These are phyloP conservation scores for Clathrus columnatus DNA, from an alignment of 768 basidiomycete genomes.

Conservation along the genomic window DNA sequence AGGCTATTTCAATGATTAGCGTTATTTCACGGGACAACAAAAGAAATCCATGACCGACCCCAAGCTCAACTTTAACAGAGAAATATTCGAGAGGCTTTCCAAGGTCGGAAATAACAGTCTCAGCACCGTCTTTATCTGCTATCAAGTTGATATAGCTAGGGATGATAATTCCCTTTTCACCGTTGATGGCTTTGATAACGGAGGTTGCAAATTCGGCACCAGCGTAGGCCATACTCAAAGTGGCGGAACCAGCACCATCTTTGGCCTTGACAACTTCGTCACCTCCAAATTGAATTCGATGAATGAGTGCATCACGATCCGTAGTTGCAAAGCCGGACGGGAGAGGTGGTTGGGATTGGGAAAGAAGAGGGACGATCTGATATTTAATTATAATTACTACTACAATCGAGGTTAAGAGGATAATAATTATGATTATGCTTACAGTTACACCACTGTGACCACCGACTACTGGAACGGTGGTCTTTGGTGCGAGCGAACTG, in stretches of 20 bases:
- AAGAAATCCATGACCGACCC: conserved; percentile 37
- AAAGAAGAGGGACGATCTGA: conserved; percentile 88
- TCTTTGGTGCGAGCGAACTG: conserved; percentile 42
- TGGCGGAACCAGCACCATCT: conserved; percentile 86
- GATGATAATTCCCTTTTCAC: conserved; percentile 78
- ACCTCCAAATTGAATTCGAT: conserved; percentile 91
- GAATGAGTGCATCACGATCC: conserved; percentile 51
- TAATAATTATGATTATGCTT: conserved; percentile 16
- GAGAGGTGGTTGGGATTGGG: conserved; percentile 76
- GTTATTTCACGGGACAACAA: conserved; percentile 3
- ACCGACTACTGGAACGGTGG: conserved; percentile 85
- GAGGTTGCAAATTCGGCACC: conserved; percentile 84
- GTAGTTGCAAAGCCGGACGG: conserved; percentile 44
- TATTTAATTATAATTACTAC: background rate
- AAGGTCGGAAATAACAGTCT: conserved; percentile 71
- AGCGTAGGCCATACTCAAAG: conserved; percentile 94
- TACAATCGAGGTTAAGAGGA: background rate
- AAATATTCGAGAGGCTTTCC: conserved; percentile 77
- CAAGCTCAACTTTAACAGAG: conserved; percentile 81
- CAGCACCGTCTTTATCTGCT: conserved; percentile 62
- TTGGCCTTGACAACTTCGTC: conserved; percentile 99
- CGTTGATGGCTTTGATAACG: conserved; percentile 74
- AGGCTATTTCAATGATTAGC: conserved; percentile 33
- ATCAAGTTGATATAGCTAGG: conserved; percentile 78
- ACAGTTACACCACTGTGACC: conserved; percentile 92